These are phyloP conservation scores for Carnegiea gigantea DNA, from an alignment of 179 eudicot genomes.

Conservation along the genomic window DNA sequence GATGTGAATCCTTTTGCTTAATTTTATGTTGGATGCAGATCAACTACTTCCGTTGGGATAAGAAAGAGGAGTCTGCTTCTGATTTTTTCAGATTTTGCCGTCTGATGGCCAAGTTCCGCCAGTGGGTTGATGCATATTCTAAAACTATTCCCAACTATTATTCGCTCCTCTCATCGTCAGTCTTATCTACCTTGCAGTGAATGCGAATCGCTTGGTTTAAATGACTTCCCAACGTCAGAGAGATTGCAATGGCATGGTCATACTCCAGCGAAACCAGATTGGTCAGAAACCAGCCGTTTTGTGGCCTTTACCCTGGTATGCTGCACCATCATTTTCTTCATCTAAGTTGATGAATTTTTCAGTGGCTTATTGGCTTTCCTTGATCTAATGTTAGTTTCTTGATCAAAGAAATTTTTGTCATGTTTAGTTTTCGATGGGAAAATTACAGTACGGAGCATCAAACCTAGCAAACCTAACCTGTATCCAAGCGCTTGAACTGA, in stretches of 20 bases:
- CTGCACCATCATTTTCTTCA: neutral
- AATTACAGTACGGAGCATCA: neutral
- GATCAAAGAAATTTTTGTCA: neutral
- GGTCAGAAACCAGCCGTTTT: slow-evolving; percentile 89
- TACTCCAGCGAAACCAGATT: slow-evolving; percentile 69
- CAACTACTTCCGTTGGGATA: slow-evolving; percentile 94
- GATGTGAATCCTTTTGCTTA: slow-evolving; percentile 19
- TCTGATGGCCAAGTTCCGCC: slow-evolving; percentile 74
- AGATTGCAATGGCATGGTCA: slow-evolving; percentile 97
- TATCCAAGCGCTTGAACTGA: neutral
- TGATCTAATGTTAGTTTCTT: neutral
- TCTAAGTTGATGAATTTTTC: too few species aligned
- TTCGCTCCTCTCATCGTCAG: neutral
- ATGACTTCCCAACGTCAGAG: slow-evolving; percentile 92
- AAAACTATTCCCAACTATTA: neutral
- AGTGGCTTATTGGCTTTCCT: neutral
- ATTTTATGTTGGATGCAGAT: slow-evolving; percentile 53
- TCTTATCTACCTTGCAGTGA: slow-evolving; percentile 42
- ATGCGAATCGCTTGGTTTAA: slow-evolving; percentile 84
- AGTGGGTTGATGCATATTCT: slow-evolving; percentile 37
- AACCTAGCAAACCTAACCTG: neutral
- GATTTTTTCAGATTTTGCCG: slow-evolving; percentile 89
- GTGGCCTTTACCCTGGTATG: slow-evolving; percentile 89
- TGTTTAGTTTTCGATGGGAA: neutral
- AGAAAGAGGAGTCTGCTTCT: slow-evolving; percentile 67